Evolutionary conservation across 176 grass and related monocot species (phyloP), one percentile per base, ranked within the genome.

Genomic region (Zoysia japonica): DNA sequence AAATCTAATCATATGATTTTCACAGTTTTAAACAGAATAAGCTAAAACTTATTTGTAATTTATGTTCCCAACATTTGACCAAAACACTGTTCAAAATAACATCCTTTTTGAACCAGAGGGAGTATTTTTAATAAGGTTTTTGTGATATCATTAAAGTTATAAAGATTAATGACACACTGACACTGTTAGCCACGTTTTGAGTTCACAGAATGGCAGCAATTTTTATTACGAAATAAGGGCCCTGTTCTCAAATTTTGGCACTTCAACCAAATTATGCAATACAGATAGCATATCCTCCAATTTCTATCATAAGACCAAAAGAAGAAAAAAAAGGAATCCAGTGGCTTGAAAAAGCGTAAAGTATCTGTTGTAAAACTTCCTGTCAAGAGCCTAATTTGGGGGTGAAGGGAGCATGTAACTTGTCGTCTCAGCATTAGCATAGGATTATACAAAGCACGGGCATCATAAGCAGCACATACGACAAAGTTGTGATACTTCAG

Each of bases 401-500:
- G 80, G 67, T 57, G 45, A n/a, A 42, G 3, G 9, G 13, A 53
- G 10, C 42, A 47, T 50, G 60, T 44, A 70, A 2, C 61, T 70
- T 43, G 45, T 64, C 42, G 2, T 53, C 9, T 44, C 17, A 28
- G 38, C 8, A 72, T 41, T 51, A 19, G 44, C 39, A 56, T 16
- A 68, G 41, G 61, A 71, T 52, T 79, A 17, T 59, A 60, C 43
- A 78, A 67, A 63, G 16, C 55, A 70, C 70, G 64, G 28, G 39
- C 16, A 17, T 71, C 44, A 45, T 40, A 76, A 75, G 41, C 59
- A 72, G 67, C 79, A 87, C 35, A 75, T 38, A 72, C 42, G 36
- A n/a, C 37, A 83, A 83, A 64, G 20, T 20, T 77, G 64, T 77
- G 73, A 72, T 28, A 71, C 10, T 84, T 64, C 55, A 19, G 56